Conservation (phyloP, 257 asterid species). For the Forsythia suspensa region DNA sequence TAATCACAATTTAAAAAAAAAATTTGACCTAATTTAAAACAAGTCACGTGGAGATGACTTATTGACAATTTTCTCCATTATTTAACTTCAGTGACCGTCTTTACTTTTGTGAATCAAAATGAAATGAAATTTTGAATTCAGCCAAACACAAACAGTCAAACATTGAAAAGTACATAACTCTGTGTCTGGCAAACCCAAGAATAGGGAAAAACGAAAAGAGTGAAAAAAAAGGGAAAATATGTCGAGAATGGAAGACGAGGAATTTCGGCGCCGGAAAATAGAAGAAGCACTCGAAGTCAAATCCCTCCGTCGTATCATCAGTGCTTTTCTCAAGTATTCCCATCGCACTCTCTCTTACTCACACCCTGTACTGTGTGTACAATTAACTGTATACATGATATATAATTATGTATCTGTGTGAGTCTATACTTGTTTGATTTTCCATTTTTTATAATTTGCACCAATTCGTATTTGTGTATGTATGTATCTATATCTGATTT, state of each 20-base stretch:
- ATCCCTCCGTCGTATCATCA: conserved; percentile 92
- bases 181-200: background rate
- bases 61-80: no score
- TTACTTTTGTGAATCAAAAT: no score
- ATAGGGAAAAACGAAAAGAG: background rate
- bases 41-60: no score
- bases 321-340: conserved; percentile 90
- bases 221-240: background rate
- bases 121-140: no score
- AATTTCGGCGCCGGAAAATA: conserved; percentile 62
- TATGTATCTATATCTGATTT: no score
- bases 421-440: background rate
- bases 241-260: conserved; percentile 52
- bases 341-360: background rate
- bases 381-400: background rate
- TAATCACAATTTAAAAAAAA: no score
- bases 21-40: no score
- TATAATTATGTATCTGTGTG: background rate
- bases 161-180: background rate
- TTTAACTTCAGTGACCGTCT: no score
- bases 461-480: no score
- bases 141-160: no score
- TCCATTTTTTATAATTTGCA: background rate
- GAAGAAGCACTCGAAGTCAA: conserved; percentile 91
- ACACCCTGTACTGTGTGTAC: conserved; percentile 7